phyloP scores from a whole-genome alignment of 805 yeast genomes.

The Cyberlindnera mycetangii region DNA sequence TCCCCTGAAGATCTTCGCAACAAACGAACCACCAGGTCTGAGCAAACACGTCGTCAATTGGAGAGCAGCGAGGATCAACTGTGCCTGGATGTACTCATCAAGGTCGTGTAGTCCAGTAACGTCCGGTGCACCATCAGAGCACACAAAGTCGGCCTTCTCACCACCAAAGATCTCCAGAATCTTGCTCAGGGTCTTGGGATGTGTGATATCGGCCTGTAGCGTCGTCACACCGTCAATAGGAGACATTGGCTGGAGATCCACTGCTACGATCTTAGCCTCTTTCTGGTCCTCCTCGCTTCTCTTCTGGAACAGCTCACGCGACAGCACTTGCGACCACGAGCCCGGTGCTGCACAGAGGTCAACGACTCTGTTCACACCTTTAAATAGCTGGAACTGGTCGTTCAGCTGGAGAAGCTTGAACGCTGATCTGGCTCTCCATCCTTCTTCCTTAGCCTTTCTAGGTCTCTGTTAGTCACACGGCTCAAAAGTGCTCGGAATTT shows the following conservation, averaged over 20 bases:
- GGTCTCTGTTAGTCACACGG: slow-evolving; percentile 8
- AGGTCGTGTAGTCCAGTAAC: slow-evolving; percentile 96
- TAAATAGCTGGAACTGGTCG: slow-evolving; percentile 79
- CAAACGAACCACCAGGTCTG: slow-evolving; percentile 88
- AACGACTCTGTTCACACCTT: slow-evolving; percentile 76
- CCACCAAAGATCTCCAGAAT: slow-evolving; percentile 86
- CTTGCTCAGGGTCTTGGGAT: slow-evolving; percentile 78
- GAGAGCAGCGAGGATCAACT: slow-evolving; percentile 83
- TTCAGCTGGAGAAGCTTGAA: slow-evolving; percentile 88
- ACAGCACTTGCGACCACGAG: slow-evolving; percentile 95
- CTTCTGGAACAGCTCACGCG: slow-evolving; percentile 57
- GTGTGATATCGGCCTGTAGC: slow-evolving; percentile 95
- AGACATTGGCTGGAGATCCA: slow-evolving; percentile 95
- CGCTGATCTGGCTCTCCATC: slow-evolving; percentile 97
- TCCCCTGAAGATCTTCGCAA: slow-evolving; percentile 95
- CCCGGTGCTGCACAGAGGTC: slow-evolving; percentile 98
- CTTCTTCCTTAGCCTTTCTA: slow-evolving; percentile 94
- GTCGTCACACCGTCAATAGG: slow-evolving; percentile 91
- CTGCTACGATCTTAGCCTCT: slow-evolving; percentile 80
- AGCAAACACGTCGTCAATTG: slow-evolving; percentile 88
- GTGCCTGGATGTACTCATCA: slow-evolving; percentile 97
- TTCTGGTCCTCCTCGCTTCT: slow-evolving; percentile 28
- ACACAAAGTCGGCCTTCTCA: slow-evolving; percentile 90
- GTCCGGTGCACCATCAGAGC: slow-evolving; percentile 98
- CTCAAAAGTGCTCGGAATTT: not conserved